Evolutionary conservation across 2,329 filamentous ascomycete genomes (phyloP), one percentile per base, ranked within the genome.

Genomic region (Chrysoporthe deuterocubensis): DNA sequence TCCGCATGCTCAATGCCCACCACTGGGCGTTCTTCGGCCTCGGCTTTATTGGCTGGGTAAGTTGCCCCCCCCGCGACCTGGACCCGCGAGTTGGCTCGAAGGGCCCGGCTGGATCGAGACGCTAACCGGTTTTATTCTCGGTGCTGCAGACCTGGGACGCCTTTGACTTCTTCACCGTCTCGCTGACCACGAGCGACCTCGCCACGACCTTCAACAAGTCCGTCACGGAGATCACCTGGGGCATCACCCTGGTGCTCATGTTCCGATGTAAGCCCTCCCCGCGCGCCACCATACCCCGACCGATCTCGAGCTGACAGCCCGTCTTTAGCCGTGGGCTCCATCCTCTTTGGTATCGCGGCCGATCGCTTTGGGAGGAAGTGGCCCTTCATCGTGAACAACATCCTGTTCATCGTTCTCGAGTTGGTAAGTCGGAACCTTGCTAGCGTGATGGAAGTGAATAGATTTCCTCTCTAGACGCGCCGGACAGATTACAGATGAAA

Each of bases 361-460:
- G 86, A 89, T 76, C 81, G 84, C 46, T 89, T 86, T 71, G 86
- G 86, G 4, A 79, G 86, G 60, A 88, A 87, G 74, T 92, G 91
- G 89, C 91, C 91, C 1, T 93, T 94, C 80, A 84, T 94, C 16
- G 75, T 91, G 68, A 94, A 94, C 79, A 92, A 93, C 78, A 69
- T 92, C 32, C 81, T 94, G 26, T 88, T 94, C 68, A 90, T 92
- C 48, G 76, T 89, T 6, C 82, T 94, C 11, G 91, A 94, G 77
- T 82, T 94, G 73, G 90, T 90, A 74, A 79, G 82, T 76, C n/a
- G 59, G 54, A 11, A 40, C 42, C 50, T 42, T 9, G 16, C 21
- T 42, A 16, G 18, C 13, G 16, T 11, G 21, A 21, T 9, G 0
- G 37, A 1, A 9, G 13, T 46, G 44, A 46, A 46, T 18, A 46